Evolutionary conservation across 2,329 filamentous ascomycete species (phyloP).

Genomic region (Colletotrichum ledebouriae): DNA sequence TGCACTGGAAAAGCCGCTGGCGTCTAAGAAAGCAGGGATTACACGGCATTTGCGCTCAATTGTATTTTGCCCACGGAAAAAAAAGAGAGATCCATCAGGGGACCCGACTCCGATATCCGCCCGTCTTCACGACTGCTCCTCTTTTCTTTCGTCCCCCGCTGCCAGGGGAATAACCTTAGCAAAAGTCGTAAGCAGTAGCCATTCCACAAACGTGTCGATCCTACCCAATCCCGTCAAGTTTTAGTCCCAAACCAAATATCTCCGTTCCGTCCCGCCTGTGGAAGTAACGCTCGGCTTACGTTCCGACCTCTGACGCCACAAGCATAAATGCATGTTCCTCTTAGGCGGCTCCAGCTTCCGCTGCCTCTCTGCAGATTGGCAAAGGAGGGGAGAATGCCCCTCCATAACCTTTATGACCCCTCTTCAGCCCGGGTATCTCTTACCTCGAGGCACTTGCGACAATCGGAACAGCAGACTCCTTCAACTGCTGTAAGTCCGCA

Average conservation of each 20-base stretch:
- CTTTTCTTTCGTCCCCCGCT: slow-evolving; percentile 11
- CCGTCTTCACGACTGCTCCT: slow-evolving; percentile 17
- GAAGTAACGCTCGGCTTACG: slow-evolving; percentile 39
- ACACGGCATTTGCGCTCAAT: slow-evolving; percentile 21
- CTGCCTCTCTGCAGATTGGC: slow-evolving; percentile 43
- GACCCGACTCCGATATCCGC: slow-evolving; percentile 27
- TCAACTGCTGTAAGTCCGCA: slow-evolving; percentile 30
- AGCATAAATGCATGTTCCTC: slow-evolving; percentile 42
- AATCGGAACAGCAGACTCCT: slow-evolving; percentile 35
- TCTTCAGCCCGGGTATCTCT: slow-evolving; percentile 45
- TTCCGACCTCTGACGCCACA: slow-evolving; percentile 40
- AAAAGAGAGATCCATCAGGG: slow-evolving; percentile 12
- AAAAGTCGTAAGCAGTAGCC: slow-evolving; percentile 35
- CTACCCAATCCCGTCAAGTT: slow-evolving; percentile 16
- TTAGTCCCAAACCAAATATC: slow-evolving; percentile 23
- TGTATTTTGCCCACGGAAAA: slow-evolving; percentile 21
- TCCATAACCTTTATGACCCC: slow-evolving; percentile 44
- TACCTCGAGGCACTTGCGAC: slow-evolving; percentile 42
- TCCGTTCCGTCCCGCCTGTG: slow-evolving; percentile 29
- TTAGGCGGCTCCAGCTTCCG: slow-evolving; percentile 43
- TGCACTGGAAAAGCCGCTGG: not conserved
- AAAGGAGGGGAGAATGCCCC: slow-evolving; percentile 43
- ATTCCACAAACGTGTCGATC: slow-evolving; percentile 22
- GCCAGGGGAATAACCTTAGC: slow-evolving; percentile 32
- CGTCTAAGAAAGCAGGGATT: slow-evolving; percentile 22